Base-by-base conservation (phyloP, 768 basidiomycete genomes). In the Hirschioporus abietinus region DNA sequence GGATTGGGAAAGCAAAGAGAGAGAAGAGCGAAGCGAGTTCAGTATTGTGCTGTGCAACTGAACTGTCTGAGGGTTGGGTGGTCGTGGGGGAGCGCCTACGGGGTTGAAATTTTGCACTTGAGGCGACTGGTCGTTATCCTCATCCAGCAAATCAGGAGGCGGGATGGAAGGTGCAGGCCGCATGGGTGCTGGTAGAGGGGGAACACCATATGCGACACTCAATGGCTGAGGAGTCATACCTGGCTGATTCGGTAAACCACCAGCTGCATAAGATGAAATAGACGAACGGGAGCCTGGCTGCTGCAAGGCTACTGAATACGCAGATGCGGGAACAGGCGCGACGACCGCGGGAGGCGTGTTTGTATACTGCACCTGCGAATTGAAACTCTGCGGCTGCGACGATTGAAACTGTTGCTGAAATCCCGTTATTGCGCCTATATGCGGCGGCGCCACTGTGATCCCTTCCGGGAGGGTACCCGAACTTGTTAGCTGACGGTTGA, bases 31-130 rank as follows among this genome's bases (percentile, higher is more conserved):
- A 59, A 99, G 74, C 74, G 91, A 93, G 57, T 85, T 83, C 74
- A 93, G 89, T 58, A 97, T 86, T 71, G 86, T 84, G 15, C 84
- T 80, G 68, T 96, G 93, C 24, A 98, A 82, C 23, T 83, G 86
- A 67, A 97, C 82, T 17, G 97, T 83, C 74, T 96, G 93, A 63
- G 94, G 95, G 78, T 96, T 95, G 5, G 91, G 92, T 23, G 93
- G 94, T 27, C 92, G 89, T 58, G 89, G 90, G 67, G 93, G 93
- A 63, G 85, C 83, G 27, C 77, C 72, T 17, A 72, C 69, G 10
- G 60, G 66, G 65, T 66, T 70, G 42, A 69, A 70, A 36, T 72
- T 66, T 9, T 68, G 71, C 35, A 72, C 73, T 1, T 73, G 58
- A 60, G 69, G 63, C 35, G 71, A 70, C 30, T 30, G 30, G 30